A percentile compares a stretch with the other conserved stretches of the same genome.
Evolutionary conservation across 2,329 filamentous ascomycete species (phyloP).

Genomic region (Colletotrichum cordylinicola): DNA sequence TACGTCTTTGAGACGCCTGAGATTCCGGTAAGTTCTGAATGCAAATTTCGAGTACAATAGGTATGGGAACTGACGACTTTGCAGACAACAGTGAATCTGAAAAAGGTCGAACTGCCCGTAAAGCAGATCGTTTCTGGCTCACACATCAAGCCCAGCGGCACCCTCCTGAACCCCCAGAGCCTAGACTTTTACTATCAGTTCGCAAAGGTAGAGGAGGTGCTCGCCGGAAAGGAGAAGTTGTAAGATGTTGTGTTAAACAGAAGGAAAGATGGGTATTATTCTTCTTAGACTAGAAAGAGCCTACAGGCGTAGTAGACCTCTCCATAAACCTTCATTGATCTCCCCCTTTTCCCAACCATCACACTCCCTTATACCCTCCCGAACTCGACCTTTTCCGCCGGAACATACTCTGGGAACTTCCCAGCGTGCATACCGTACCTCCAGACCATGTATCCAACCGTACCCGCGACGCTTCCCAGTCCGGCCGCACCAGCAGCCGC

Average conservation of each 20-base stretch:
- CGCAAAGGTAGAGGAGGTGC: slow-evolving; percentile 70
- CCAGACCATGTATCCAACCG: slow-evolving; percentile 54
- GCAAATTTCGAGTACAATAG: not conserved
- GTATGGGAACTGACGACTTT: slow-evolving; percentile 18
- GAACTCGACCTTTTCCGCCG: slow-evolving; percentile 3
- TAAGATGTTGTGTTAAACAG: slow-evolving; percentile 29
- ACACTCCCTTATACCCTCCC: slow-evolving; percentile 1
- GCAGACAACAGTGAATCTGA: slow-evolving; percentile 81
- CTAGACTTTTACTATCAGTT: slow-evolving; percentile 83
- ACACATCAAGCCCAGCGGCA: slow-evolving; percentile 76
- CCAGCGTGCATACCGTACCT: slow-evolving; percentile 53
- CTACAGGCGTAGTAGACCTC: not conserved
- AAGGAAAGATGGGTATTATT: not conserved
- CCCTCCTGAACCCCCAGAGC: slow-evolving; percentile 77
- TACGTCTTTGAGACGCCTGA: slow-evolving; percentile 82
- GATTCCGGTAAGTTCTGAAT: slow-evolving; percentile 69
- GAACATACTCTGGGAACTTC: slow-evolving; percentile 36
- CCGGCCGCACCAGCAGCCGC: slow-evolving; percentile 50
- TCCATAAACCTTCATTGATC: not conserved
- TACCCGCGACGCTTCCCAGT: slow-evolving; percentile 54
- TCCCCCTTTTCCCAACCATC: not conserved
- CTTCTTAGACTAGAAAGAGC: not conserved
- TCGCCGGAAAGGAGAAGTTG: slow-evolving; percentile 52
- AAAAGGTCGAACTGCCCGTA: slow-evolving; percentile 85
- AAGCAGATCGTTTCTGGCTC: slow-evolving; percentile 84